Conservation (phyloP, 306 rosid genomes). For the Rosa lucieae region DNA sequence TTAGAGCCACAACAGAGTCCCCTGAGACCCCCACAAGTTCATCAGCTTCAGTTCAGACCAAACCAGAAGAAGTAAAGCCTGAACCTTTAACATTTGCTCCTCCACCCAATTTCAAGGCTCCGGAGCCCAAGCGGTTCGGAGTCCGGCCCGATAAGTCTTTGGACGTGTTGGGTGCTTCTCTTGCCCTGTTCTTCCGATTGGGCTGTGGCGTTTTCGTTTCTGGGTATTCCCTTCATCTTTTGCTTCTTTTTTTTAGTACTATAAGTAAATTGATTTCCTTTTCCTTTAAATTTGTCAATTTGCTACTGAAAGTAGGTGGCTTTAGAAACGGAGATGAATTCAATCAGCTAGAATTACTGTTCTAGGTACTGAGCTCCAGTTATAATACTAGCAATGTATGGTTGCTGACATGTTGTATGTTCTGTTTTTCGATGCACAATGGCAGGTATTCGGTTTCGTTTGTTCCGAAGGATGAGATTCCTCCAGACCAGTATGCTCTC, state of each 20-base stretch:
- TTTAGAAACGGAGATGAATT: background rate
- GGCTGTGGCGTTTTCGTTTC: slow-evolving; percentile 79
- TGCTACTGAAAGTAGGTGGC: background rate
- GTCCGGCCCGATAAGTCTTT: slow-evolving; percentile 57
- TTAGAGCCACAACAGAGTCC: slow-evolving; percentile 56
- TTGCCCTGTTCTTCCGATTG: slow-evolving; percentile 69
- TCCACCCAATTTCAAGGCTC: slow-evolving; percentile 85
- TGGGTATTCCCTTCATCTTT: slow-evolving; percentile 48
- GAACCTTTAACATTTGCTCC: slow-evolving; percentile 39
- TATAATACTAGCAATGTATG: background rate
- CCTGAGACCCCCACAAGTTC: slow-evolving; percentile 38
- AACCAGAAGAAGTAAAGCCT: background rate
- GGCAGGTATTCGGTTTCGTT: slow-evolving; percentile 76
- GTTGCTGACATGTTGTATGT: background rate
- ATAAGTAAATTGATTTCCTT: background rate
- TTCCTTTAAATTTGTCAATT: background rate
- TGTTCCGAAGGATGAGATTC: slow-evolving; percentile 70
- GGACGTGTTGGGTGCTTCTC: slow-evolving; percentile 61
- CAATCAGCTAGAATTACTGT: background rate
- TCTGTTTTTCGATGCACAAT: slow-evolving; percentile 12
- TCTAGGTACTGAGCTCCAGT: background rate
- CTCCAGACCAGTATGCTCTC: slow-evolving; percentile 73
- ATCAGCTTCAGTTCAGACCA: slow-evolving; percentile 13
- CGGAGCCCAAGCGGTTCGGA: slow-evolving; percentile 79
- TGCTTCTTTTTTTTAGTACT: background rate